Base-by-base conservation (phyloP, 192 early-diverging fungal species). In the Coemansia aciculifera region DNA sequence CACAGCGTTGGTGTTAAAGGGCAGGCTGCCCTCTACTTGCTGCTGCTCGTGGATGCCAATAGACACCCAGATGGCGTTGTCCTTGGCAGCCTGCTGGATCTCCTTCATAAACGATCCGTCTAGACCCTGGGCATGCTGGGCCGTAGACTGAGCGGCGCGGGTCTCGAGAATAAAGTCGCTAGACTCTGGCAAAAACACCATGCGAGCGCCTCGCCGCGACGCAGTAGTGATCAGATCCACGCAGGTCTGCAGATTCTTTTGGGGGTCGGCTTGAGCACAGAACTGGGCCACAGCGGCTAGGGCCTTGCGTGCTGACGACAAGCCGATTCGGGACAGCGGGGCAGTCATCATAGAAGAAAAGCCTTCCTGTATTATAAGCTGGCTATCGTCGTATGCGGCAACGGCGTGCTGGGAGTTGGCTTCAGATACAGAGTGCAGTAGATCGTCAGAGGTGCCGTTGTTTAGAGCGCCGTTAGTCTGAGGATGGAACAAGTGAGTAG, bases 131-230 rank as follows among this genome's bases (percentile, higher is more conserved):
- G 81, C 40, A 0, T 73, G 44, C 42, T 85, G 82, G 1, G 81
- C 40, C 15, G 29, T 32, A 17, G 54, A 17, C 9, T 85, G 73
- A 51, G 89, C 81, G 40, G 82, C 74, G 27, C 72, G 84, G 39
- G 71, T 75, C 24, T 85, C 83, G 12, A 89, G 85, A 36, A 94
- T 90, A 67, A 91, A 95, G 77, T 95, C 93, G 31, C 88, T 90
- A 34, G 92, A 87, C 63, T 95, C 93, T 1, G 93, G 93, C 21
- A 95, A 74, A 77, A 94, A 94, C 29, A 94, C 69, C 79, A 91
- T 87, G 86, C 88, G 89, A 11, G 88, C 87, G 1, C 85, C 87
- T 39, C 74, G 70, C 32, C 73, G 66, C 15, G 88, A 83, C n/a
- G 90, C 92, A 8, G 77, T 69, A 11, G 67, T 54, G 49, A 90